These are phyloP conservation scores for Russula foetens DNA, from an alignment of 768 basidiomycete genomes.

Conservation along the genomic window DNA sequence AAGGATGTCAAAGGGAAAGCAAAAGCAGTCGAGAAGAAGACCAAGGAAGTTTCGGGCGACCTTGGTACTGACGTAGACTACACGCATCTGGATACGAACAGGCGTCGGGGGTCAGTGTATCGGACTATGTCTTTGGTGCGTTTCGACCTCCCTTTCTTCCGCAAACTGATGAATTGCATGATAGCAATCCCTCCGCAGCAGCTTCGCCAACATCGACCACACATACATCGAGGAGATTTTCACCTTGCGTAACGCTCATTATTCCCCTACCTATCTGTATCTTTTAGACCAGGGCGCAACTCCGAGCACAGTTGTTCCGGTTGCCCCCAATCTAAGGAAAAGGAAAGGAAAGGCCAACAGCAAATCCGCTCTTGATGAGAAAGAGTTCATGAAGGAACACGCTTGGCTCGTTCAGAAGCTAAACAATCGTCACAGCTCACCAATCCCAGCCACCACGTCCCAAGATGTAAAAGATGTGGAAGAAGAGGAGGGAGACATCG, in stretches of 20 bases:
- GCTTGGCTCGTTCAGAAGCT: constrained; percentile 35
- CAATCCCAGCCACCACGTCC: constrained; percentile 22
- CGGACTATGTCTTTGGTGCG: constrained; percentile 44
- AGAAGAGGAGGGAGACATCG: constrained; percentile 52
- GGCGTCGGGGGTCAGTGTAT: constrained; percentile 40
- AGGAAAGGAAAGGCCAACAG: constrained; percentile 26
- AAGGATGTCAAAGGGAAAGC: constrained; percentile 39
- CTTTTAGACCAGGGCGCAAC: constrained; percentile 39
- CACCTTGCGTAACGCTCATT: constrained; percentile 35
- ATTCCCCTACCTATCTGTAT: constrained; percentile 56
- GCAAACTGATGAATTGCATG: constrained; percentile 1
- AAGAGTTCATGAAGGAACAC: constrained; percentile 23
- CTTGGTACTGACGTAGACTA: constrained; percentile 45
- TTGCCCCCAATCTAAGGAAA: constrained; percentile 25
- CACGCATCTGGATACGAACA: constrained; percentile 36
- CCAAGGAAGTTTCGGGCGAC: constrained; percentile 19
- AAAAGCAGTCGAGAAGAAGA: constrained; percentile 25
- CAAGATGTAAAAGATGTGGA: constrained; percentile 28
- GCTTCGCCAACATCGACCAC: constrained; percentile 53
- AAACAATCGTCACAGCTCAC: constrained; percentile 5
- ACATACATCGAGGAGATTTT: constrained; percentile 44
- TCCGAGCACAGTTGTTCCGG: constrained; percentile 25
- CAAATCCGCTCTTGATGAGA: constrained; percentile 23
- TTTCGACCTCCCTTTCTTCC: constrained; percentile 11
- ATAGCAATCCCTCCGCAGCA: constrained; percentile 44